Evolutionary conservation across 2,329 filamentous ascomycete genomes (phyloP).

Genomic region (Pleurostoma richardsiae): DNA sequence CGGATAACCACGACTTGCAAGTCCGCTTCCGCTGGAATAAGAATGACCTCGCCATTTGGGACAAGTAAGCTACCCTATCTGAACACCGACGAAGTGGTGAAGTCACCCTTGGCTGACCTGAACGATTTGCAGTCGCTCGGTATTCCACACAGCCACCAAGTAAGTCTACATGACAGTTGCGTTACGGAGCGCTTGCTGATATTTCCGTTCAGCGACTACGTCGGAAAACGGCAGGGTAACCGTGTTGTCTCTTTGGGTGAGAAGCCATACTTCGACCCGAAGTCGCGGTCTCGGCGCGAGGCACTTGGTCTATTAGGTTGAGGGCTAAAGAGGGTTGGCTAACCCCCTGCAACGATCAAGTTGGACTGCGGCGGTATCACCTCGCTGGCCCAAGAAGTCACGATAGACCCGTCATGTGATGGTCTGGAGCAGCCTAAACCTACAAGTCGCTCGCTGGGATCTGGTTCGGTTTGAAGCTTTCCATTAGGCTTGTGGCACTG

Average conservation of each 20-base stretch:
- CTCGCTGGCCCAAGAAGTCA: too few relatives aligned
- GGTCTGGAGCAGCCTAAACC: too few relatives aligned
- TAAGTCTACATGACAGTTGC: constrained; percentile 5
- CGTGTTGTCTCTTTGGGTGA: constrained; percentile 22
- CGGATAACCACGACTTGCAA: constrained; percentile 23
- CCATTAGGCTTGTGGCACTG: too few relatives aligned
- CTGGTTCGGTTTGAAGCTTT: too few relatives aligned
- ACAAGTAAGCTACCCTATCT: constrained; percentile 13
- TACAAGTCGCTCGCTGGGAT: too few relatives aligned
- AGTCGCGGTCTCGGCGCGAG: constrained; percentile 18
- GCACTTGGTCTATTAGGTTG: constrained; percentile 10
- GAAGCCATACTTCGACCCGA: constrained; percentile 20
- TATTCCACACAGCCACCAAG: constrained; percentile 22
- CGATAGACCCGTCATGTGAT: too few relatives aligned
- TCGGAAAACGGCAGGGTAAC: constrained; percentile 20
- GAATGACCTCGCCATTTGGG: constrained; percentile 22
- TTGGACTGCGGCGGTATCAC: too few relatives aligned
- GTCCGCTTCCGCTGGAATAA: constrained; percentile 22
- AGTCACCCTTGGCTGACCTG: not conserved
- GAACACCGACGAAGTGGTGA: too few relatives aligned
- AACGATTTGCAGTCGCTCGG: constrained; percentile 14
- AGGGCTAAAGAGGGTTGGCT: not conserved
- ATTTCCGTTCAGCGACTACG: constrained; percentile 14
- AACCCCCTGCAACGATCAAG: too few relatives aligned
- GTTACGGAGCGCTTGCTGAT: not conserved